Base-by-base conservation (phyloP, 2,329 filamentous ascomycete genomes). In the Aspergillus sp. region DNA sequence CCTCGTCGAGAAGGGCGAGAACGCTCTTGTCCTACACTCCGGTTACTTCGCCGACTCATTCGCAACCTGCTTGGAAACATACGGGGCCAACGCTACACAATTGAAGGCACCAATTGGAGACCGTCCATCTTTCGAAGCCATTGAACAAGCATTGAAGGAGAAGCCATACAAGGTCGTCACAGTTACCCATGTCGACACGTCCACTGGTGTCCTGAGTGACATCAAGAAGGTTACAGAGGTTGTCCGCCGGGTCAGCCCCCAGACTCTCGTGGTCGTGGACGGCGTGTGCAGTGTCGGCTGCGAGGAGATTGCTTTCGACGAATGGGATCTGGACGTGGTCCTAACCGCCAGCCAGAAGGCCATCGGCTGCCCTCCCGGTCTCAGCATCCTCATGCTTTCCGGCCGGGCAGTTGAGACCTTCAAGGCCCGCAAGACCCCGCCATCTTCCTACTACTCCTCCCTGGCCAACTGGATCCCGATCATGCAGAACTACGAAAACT, bases 401-500 rank as follows among this genome's bases (percentile, higher is more conserved):
- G 91, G 89, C 60, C 87, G 90, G 63, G 93, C 95, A 44, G 90
- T 99, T 66, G 83, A 95, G 69, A 80, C 81, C 11, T 90, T 96
- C 77, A 86, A 93, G 77, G 84, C 82, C 68, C 86, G 95, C 73
- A 93, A 93, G 81, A 88, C 87, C 11, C 89, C 89, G 12, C 90
- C 93, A 1, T 84, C 87, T 19, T 90, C 92, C 21, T 99, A 98
- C 84, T 99, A 97, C 77, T 93, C 90, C 55, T 96, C 90, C 12
- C 91, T 97, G 82, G 93, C 92, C 83, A 98, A 98, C 79, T 99
- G 95, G 95, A 81, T 93, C 57, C 93, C 93, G 47, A 95, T 99
- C 77, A 98, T 99, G 93, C 87, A 95, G 80, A 98, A 97, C 80
- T 99, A 99, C 77, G 95, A 99, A 80, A 91, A 91, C 63, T 91